Percentiles rank a stretch among this genome's conserved stretches.
These are phyloP conservation scores for Calonectria pauciramosa DNA, from an alignment of 2,329 filamentous ascomycete species.

Conservation along the genomic window DNA sequence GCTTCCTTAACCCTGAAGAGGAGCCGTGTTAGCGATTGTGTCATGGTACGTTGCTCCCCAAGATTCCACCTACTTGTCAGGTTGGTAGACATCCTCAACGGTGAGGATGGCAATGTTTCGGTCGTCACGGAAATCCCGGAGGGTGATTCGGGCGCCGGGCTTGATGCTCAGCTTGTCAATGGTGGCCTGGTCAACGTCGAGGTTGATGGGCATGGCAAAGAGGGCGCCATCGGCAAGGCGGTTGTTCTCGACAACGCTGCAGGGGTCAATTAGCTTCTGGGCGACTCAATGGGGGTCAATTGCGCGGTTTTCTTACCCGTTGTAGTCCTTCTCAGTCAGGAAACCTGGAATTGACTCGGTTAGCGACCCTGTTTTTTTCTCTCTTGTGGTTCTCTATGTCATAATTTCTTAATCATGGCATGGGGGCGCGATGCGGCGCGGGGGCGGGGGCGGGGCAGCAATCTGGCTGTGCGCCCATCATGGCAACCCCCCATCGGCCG, in stretches of 20 bases:
- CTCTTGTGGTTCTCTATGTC: neutral
- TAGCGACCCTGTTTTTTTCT: constrained; percentile 28
- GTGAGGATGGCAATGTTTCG: constrained; percentile 96
- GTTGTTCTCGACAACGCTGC: constrained; percentile 88
- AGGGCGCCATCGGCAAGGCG: constrained; percentile 90
- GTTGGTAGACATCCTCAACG: constrained; percentile 94
- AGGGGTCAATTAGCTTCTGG: constrained; percentile 44
- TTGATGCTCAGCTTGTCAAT: constrained; percentile 84
- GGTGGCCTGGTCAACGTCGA: constrained; percentile 83
- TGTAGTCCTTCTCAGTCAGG: constrained; percentile 97
- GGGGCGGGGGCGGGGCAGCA: constrained; percentile 44
- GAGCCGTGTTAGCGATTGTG: constrained; percentile 16
- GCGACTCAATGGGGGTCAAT: neutral
- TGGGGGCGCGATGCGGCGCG: constrained; percentile 29
- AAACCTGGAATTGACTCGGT: constrained; percentile 73
- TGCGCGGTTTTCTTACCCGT: constrained; percentile 72
- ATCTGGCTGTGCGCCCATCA: constrained; percentile 16
- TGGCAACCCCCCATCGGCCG: constrained; percentile 28
- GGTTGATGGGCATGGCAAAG: constrained; percentile 96
- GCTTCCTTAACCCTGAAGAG: constrained; percentile 82
- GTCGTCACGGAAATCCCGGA: constrained; percentile 97
- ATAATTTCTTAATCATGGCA: constrained; percentile 7
- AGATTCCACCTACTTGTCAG: constrained; percentile 83
- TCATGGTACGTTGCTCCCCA: constrained; percentile 27
- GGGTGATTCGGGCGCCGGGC: constrained; percentile 84